These are phyloP conservation scores for Cucurbita moschata DNA, from an alignment of 306 rosid species.

Conservation along the genomic window DNA sequence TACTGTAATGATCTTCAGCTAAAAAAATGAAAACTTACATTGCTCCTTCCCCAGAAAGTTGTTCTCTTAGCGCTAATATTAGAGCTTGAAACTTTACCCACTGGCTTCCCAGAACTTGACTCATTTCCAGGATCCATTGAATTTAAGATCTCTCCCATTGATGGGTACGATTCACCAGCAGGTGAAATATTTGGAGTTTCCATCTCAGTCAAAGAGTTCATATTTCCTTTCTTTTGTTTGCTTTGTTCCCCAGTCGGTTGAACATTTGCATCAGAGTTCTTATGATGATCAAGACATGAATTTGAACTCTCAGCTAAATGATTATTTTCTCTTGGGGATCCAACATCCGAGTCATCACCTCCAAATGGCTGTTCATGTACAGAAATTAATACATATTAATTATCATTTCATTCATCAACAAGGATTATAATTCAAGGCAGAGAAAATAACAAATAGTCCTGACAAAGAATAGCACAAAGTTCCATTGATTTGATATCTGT, in stretches of 20 bases:
- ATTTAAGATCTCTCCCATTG: slow-evolving; percentile 86
- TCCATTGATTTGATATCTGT: background rate
- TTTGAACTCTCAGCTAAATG: slow-evolving; percentile 40
- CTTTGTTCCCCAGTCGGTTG: slow-evolving; percentile 39
- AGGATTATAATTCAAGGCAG: background rate
- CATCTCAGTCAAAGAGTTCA: slow-evolving; percentile 33
- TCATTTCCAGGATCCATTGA: slow-evolving; percentile 68
- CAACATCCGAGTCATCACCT: slow-evolving; percentile 71
- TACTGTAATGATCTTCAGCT: background rate
- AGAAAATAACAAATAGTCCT: background rate
- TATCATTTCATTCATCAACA: background rate
- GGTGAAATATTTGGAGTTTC: slow-evolving; percentile 44
- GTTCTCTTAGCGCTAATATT: slow-evolving; percentile 54
- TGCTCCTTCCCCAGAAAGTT: slow-evolving; percentile 94
- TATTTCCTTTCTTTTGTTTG: slow-evolving; percentile 41
- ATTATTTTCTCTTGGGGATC: slow-evolving; percentile 60
- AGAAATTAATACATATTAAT: slow-evolving; percentile 6
- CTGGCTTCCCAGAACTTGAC: slow-evolving; percentile 48
- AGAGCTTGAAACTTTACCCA: slow-evolving; percentile 42
- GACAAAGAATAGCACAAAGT: background rate
- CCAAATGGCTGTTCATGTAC: slow-evolving; percentile 45
- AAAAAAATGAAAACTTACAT: slow-evolving; percentile 35
- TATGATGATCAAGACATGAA: slow-evolving; percentile 24
- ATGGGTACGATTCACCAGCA: slow-evolving; percentile 52
- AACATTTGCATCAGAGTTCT: slow-evolving; percentile 24